phyloP scores from a whole-genome alignment of 495 filamentous ascomycete genomes.

The Podospora fimiseda region DNA sequence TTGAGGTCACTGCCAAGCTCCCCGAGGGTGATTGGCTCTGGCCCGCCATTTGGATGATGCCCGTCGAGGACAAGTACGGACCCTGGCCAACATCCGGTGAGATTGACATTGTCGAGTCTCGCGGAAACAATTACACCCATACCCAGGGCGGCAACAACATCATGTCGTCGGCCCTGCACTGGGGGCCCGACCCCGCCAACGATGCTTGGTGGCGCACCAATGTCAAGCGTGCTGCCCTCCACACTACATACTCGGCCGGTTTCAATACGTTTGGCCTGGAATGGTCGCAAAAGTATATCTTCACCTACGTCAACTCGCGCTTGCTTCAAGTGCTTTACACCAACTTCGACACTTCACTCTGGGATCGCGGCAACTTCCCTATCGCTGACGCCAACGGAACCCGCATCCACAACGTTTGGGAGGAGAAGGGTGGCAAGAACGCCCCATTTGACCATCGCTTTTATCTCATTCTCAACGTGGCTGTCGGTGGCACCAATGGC shows the following conservation, averaged over 20 bases:
- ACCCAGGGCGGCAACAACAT: slow-evolving; percentile 74
- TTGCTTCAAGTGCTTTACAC: slow-evolving; percentile 74
- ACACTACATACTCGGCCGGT: slow-evolving; percentile 61
- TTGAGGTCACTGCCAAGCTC: slow-evolving; percentile 71
- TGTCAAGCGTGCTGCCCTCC: slow-evolving; percentile 65
- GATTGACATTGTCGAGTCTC: slow-evolving; percentile 74
- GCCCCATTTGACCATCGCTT: slow-evolving; percentile 80
- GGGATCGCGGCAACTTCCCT: slow-evolving; percentile 70
- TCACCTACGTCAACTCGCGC: slow-evolving; percentile 76
- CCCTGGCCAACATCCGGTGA: slow-evolving; percentile 77
- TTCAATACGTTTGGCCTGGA: slow-evolving; percentile 76
- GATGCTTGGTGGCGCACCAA: slow-evolving; percentile 76
- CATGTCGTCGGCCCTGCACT: slow-evolving; percentile 72
- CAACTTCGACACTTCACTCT: slow-evolving; percentile 66
- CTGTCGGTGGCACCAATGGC: slow-evolving; percentile 75
- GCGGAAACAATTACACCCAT: slow-evolving; percentile 74
- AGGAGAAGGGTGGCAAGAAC: slow-evolving; percentile 50
- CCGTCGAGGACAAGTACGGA: slow-evolving; percentile 63
- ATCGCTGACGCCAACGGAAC: slow-evolving; percentile 62
- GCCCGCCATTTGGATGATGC: slow-evolving; percentile 92
- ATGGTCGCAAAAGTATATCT: slow-evolving; percentile 84
- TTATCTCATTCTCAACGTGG: slow-evolving; percentile 76
- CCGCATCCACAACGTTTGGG: slow-evolving; percentile 60
- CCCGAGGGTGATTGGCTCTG: slow-evolving; percentile 80
- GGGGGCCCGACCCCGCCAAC: slow-evolving; percentile 57